Percentiles rank a stretch among this genome's conserved stretches.
Conservation (phyloP, 2,329 filamentous ascomycete species). For the Diaporthe helianthi region DNA sequence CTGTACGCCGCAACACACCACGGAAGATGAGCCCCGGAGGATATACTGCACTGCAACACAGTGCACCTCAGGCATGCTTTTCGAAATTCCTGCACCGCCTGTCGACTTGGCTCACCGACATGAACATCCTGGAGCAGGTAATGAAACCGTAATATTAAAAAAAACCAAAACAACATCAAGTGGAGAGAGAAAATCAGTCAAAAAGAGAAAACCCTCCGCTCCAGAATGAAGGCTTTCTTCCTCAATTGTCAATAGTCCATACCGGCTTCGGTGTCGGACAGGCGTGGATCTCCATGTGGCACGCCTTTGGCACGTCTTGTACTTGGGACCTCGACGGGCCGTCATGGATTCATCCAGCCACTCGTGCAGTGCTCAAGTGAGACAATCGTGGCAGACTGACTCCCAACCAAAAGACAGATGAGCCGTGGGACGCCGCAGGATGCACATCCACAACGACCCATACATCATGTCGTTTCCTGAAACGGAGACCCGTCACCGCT, state of each 20-base stretch:
- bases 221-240: not conserved
- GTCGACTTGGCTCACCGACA: constrained; percentile 4
- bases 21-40: not conserved
- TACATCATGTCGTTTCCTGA: constrained; percentile 7
- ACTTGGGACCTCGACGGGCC: not conserved
- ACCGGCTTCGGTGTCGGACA: not conserved
- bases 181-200: not conserved
- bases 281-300: not conserved
- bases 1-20: not conserved
- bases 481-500: constrained; percentile 8
- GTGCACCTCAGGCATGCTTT: not conserved
- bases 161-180: not conserved
- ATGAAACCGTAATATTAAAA: constrained; percentile 16
- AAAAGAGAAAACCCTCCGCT: not conserved
- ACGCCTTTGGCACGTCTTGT: not conserved
- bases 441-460: constrained; percentile 7
- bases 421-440: constrained; percentile 4
- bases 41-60: too few species aligned
- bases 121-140: not conserved
- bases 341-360: not conserved
- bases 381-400: not conserved
- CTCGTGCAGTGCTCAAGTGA: not conserved
- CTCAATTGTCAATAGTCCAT: not conserved
- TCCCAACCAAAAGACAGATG: not conserved
- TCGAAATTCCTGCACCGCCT: not conserved